Evolutionary conservation across 805 yeast species (phyloP), one percentile per base, ranked within the genome.

Genomic region (Metschnikowia dekortorum): DNA sequence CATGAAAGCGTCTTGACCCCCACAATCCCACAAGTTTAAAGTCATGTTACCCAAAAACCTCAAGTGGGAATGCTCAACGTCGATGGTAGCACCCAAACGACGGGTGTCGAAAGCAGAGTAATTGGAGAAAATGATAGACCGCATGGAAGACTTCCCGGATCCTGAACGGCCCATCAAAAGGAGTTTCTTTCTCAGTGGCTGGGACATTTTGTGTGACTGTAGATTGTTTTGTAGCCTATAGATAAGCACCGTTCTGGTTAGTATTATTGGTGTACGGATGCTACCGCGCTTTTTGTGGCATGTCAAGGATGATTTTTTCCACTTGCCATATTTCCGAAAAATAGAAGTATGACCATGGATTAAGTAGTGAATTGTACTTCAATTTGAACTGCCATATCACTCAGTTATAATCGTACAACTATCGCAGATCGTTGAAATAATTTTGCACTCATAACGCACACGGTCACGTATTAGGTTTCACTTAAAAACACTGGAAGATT

Each of bases 81-180:
- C 99, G 50, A 94, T 91, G 0, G 99, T 94, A 9, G 99, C 98
- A 1, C 98, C 98, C 11, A 94, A 70, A 51, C 98, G 76, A 55
- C 98, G 78, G 2, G 99, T 94, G 64, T 94, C 99, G 63, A 92
- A 88, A 0, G 99, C 99, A 1, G 96, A 88, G 68, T 94, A 94
- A 64, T 94, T 94, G 60, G 95, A 84, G 68, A 94, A 94, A 57
- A 94, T 94, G 53, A 94, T 92, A 42, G 96, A 89, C 60, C 98
- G 77, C 99, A 94, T 94, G 1, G 97, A 90, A 2, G 97, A 89
- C 67, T 94, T 94, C 1, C 99, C 99, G 5, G 97, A 89, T 40
- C 99, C 98, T 29, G 96, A 85, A 41, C 98, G 85, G 70, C 98
- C 97, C 87, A 82, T 70, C 36, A 74, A 59, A 36, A 76, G 66